Evolutionary conservation across 2,329 filamentous ascomycete genomes (phyloP).

Genomic region (Metarhizium robertsii): DNA sequence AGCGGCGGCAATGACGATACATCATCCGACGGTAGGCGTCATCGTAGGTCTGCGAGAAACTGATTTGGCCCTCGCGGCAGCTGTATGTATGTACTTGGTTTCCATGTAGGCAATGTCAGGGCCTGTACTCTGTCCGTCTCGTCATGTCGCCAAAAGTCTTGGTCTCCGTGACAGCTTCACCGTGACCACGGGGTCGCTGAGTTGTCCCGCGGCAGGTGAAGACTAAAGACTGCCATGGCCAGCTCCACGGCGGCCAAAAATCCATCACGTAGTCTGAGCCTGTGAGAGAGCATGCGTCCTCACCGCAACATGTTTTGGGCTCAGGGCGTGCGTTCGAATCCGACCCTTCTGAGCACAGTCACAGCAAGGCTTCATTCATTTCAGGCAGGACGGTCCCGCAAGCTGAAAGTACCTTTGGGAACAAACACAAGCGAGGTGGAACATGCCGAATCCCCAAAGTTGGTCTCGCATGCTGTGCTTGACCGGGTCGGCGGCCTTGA

Average conservation of each 20-base stretch:
- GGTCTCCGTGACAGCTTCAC: not conserved
- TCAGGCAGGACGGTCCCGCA: not conserved
- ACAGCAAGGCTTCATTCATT: not conserved
- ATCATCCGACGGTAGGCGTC: not conserved
- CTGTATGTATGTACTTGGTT: not conserved
- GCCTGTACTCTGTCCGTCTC: not conserved
- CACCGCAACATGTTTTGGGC: conserved; percentile 2
- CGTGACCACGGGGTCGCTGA: conserved; percentile 1
- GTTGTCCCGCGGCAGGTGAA: not conserved
- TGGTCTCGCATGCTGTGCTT: not conserved
- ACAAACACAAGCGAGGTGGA: not conserved
- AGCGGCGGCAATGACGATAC: not conserved
- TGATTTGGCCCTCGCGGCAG: not conserved
- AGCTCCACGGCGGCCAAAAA: not conserved
- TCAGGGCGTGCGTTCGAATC: not conserved
- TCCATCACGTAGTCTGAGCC: conserved; percentile 1
- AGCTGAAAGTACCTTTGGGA: not conserved
- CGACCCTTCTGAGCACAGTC: not conserved
- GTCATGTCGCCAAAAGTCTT: not conserved
- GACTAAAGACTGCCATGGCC: not conserved
- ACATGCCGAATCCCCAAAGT: not conserved
- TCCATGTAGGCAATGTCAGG: not conserved
- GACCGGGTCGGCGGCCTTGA: not conserved
- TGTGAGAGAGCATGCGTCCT: not conserved
- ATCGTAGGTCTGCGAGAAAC: not conserved